These are phyloP conservation scores for Penicillium sp. DNA, from an alignment of 2,329 filamentous ascomycete genomes.

Conservation along the genomic window DNA sequence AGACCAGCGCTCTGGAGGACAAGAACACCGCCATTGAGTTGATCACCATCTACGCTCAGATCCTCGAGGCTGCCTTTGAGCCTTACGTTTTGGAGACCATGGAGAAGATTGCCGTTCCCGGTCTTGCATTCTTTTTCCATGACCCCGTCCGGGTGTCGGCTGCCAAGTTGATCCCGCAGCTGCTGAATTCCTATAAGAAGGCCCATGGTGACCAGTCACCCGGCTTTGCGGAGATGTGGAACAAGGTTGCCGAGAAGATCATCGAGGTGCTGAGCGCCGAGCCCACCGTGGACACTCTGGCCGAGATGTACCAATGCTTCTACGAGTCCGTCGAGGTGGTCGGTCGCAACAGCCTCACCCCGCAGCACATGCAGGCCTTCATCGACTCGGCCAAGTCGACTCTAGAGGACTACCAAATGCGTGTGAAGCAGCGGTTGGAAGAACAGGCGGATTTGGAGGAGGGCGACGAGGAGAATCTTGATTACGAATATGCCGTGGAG, in stretches of 20 bases:
- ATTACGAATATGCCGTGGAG: constrained; percentile 84
- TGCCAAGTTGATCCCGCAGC: constrained; percentile 87
- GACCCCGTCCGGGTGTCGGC: constrained; percentile 94
- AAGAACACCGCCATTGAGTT: constrained; percentile 99
- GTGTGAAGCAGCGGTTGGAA: constrained; percentile 76
- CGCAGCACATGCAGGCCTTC: constrained; percentile 77
- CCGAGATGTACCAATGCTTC: constrained; percentile 99
- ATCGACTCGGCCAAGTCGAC: constrained; percentile 81
- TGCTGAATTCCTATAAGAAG: constrained; percentile 91
- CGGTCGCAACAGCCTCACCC: constrained; percentile 74
- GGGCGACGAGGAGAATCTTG: constrained; percentile 83
- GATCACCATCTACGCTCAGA: constrained; percentile 93
- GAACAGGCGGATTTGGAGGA: constrained; percentile 81
- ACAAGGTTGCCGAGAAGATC: constrained; percentile 78
- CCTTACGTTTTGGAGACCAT: constrained; percentile 89
- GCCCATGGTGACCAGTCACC: constrained; percentile 75
- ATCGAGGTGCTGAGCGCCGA: constrained; percentile 91
- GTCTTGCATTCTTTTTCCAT: constrained; percentile 97
- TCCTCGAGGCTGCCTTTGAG: constrained; percentile 87
- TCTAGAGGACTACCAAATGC: constrained; percentile 86
- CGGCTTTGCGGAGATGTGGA: constrained; percentile 79
- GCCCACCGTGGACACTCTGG: constrained; percentile 90
- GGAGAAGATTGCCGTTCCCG: constrained; percentile 92
- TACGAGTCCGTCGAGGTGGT: constrained; percentile 96
- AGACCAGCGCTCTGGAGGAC: constrained; percentile 92